Percentiles rank a stretch among this genome's conserved stretches.
Evolutionary conservation across 1,284 basidiomycete genomes (phyloP).

Genomic region (Bothia castanella): DNA sequence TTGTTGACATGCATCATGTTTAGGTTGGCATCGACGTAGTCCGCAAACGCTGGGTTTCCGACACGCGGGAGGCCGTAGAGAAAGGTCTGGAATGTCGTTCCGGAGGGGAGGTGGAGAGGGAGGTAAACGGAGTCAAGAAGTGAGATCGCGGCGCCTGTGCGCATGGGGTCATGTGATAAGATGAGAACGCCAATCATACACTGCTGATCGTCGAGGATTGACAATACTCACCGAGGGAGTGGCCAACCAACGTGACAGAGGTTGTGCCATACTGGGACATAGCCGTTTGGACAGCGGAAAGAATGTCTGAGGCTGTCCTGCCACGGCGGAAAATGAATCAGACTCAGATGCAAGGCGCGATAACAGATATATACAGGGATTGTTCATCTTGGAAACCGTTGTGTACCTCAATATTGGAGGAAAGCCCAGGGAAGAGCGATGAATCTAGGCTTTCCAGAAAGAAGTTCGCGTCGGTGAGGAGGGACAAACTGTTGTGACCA

Average conservation of each 20-base stretch:
- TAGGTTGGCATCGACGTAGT: slow-evolving; percentile 50
- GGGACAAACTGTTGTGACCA: slow-evolving; percentile 37
- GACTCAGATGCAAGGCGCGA: not conserved
- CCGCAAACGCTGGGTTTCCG: slow-evolving; percentile 58
- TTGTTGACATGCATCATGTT: slow-evolving; percentile 50
- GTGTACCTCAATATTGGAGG: slow-evolving; percentile 49
- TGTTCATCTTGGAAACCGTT: slow-evolving; percentile 54
- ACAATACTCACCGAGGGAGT: slow-evolving; percentile 46
- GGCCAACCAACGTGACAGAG: slow-evolving; percentile 50
- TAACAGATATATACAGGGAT: slow-evolving; percentile 38
- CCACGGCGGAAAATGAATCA: not conserved
- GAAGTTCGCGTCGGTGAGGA: slow-evolving; percentile 52
- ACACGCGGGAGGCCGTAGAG: slow-evolving; percentile 60
- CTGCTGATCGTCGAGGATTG: not conserved
- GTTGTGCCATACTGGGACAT: slow-evolving; percentile 39
- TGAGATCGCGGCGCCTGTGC: slow-evolving; percentile 46
- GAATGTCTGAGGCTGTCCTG: slow-evolving; percentile 48
- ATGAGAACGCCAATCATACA: not conserved
- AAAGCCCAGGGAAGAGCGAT: slow-evolving; percentile 56
- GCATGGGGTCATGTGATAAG: not conserved
- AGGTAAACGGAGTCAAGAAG: slow-evolving; percentile 45
- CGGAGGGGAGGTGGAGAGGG: slow-evolving; percentile 33
- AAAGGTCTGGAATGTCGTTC: slow-evolving; percentile 34
- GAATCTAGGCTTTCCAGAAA: slow-evolving; percentile 37
- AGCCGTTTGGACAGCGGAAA: slow-evolving; percentile 45